Base-by-base conservation (phyloP, 345 rosid species). In the Brassica rapa region DNA sequence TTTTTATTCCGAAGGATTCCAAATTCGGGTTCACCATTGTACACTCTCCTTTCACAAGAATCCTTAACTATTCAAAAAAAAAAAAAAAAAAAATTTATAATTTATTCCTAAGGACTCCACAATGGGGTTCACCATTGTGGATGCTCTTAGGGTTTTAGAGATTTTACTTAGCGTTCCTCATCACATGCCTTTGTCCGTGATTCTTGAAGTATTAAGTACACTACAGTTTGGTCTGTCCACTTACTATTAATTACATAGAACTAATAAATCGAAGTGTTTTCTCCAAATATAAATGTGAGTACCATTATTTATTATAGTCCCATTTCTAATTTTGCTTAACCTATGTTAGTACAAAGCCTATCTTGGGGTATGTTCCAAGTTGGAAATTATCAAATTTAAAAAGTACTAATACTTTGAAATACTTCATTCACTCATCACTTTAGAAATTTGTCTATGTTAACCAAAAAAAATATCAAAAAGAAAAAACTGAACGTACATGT, bases 101-200 rank as follows among this genome's bases (percentile, higher is more conserved):
- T 19, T 19, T 19, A 19, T 19, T 19, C 19, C 19, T 19, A 19
- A 19, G 19, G 19, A 19, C 19, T 19, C 19, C 19, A 19, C 19
- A 19, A 19, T 19, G 19, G 19, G 19, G 19, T 19, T 19, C 19
- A 19, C 19, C 19, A 19, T 19, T 19, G 19, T 19, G 19, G 19
- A 19, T 19, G 19, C 19, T 19, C 19, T 27, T 35, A 32, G 35
- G 35, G 8, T 2, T 59, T 66, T 71, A 16, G 69, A 66, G 61
- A 27, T 63, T 35, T 19, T 41, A 39, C 74, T 61, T 66, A 53
- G 5, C 6, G 62, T 43, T 78, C 29, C 7, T 72, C 62, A 30
- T 61, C 82, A 73, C 82, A 73, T 79, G 82, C 70, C 43, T 59
- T 60, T 79, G 82, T 73, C 78, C 68, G 73, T 32, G 49, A 41